Evolutionary conservation across 1,139 yeast genomes (phyloP).

Genomic region (Petasospora rhodanensis): DNA sequence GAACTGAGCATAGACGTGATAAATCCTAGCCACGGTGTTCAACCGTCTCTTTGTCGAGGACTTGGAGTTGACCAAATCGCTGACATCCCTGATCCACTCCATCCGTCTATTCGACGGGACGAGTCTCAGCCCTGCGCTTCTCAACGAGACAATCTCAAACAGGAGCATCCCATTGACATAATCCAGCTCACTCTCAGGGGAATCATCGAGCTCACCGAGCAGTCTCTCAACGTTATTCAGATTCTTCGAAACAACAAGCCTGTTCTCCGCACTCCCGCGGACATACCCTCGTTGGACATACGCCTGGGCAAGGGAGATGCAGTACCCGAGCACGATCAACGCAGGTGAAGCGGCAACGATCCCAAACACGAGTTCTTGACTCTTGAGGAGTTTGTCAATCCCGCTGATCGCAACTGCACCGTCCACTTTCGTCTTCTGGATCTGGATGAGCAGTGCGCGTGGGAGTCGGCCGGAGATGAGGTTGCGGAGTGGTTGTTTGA

Average conservation of each 20-base stretch:
- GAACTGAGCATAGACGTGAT: constrained; percentile 20
- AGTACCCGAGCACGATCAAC: constrained; percentile 54
- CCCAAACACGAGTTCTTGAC: constrained; percentile 91
- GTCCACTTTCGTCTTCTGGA: constrained; percentile 94
- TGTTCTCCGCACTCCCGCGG: constrained; percentile 20
- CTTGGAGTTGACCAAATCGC: constrained; percentile 41
- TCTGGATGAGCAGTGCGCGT: constrained; percentile 76
- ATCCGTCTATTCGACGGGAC: constrained; percentile 42
- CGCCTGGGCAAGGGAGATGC: constrained; percentile 30
- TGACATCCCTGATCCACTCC: constrained; percentile 55
- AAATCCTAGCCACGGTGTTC: constrained; percentile 44
- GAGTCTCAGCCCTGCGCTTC: constrained; percentile 41
- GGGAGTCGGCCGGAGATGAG: constrained; percentile 64
- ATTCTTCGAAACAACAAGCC: constrained; percentile 41
- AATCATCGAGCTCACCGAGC: constrained; percentile 28
- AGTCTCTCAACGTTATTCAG: constrained; percentile 58
- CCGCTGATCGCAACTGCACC: constrained; percentile 89
- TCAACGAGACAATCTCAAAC: constrained; percentile 53
- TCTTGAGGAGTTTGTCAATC: constrained; percentile 80
- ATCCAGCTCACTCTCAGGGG: constrained; percentile 17
- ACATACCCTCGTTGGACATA: constrained; percentile 36
- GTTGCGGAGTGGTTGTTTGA: constrained; percentile 65
- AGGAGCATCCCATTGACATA: constrained; percentile 45
- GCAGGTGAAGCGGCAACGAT: constrained; percentile 87
- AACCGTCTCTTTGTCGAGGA: constrained; percentile 33